Evolutionary conservation across 1,139 yeast species (phyloP).

Genomic region (Sugiyamaella sp.): DNA sequence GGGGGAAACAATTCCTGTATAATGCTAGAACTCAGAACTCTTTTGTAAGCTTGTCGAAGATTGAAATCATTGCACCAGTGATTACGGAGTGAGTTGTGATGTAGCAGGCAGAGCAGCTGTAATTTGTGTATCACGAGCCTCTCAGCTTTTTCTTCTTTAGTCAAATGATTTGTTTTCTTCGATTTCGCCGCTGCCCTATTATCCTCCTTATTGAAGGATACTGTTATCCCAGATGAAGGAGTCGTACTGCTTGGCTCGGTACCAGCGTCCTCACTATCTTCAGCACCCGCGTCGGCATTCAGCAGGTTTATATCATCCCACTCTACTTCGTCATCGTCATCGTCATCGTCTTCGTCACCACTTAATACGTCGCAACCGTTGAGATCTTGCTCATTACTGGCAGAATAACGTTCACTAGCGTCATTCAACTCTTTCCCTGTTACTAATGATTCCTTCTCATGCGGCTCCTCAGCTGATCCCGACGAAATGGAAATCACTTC

Average conservation of each 20-base stretch:
- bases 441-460: constrained; percentile 16
- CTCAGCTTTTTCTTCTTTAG: constrained; percentile 52
- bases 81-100: constrained; percentile 70
- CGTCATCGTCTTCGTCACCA: constrained; percentile 33
- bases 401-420: no score
- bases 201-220: constrained; percentile 7
- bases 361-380: constrained; percentile 13
- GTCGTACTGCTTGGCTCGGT: constrained; percentile 22
- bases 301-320: constrained; percentile 39
- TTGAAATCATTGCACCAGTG: constrained; percentile 66
- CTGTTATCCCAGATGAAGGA: constrained; percentile 10
- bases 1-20: constrained; percentile 54
- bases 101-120: constrained; percentile 58
- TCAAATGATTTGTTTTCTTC: background rate
- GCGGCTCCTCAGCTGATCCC: constrained; percentile 22
- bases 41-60: constrained; percentile 41
- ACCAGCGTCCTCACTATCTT: constrained; percentile 43
- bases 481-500: constrained; percentile 34
- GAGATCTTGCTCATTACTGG: no score
- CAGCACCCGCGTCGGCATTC: constrained; percentile 18
- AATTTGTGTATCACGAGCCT: constrained; percentile 63
- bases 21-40: constrained; percentile 52
- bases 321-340: constrained; percentile 46
- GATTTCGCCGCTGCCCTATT: constrained; percentile 9
- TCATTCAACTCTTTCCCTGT: constrained; percentile 8